Conservation (phyloP, 805 yeast genomes). For the Monosporozyma aerobia region DNA sequence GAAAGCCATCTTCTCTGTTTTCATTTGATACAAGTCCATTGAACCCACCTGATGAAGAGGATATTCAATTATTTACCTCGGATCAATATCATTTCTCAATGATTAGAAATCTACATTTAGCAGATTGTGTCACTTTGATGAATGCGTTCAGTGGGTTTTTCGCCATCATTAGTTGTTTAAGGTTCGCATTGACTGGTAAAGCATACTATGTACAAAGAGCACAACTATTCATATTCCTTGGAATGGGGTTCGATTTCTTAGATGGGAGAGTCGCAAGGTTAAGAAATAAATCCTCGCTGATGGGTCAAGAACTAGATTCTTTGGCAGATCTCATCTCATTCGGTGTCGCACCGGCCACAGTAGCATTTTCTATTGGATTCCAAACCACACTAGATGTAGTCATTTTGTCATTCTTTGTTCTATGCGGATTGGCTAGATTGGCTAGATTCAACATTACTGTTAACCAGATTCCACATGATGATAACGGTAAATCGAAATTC, state of each 20-base stretch:
- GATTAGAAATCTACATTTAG: conserved; percentile 82
- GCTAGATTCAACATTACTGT: conserved; percentile 96
- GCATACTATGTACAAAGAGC: conserved; percentile 76
- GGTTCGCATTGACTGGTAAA: conserved; percentile 64
- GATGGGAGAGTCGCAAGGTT: conserved; percentile 96
- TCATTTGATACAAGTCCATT: conserved; percentile 43
- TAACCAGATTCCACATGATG: conserved; percentile 83
- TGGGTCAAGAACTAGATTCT: conserved; percentile 97
- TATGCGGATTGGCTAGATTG: conserved; percentile 86
- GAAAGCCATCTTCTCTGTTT: conserved; percentile 49
- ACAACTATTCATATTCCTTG: conserved; percentile 75
- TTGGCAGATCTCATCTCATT: conserved; percentile 91
- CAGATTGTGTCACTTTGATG: conserved; percentile 88
- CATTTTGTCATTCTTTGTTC: conserved; percentile 69
- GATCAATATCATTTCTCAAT: conserved; percentile 82
- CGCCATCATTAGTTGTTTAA: conserved; percentile 74
- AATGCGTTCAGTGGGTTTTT: conserved; percentile 93
- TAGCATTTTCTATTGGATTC: conserved; percentile 86
- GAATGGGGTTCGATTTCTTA: conserved; percentile 89
- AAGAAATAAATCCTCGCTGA: conserved; percentile 80
- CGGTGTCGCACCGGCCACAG: conserved; percentile 90
- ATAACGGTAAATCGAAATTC: conserved; percentile 75
- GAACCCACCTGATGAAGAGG: conserved; percentile 72
- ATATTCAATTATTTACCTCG: conserved; percentile 67
- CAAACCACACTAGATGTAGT: conserved; percentile 75